Base-by-base conservation (phyloP, 192 early-diverging fungal species). In the Linnemannia exigua region DNA sequence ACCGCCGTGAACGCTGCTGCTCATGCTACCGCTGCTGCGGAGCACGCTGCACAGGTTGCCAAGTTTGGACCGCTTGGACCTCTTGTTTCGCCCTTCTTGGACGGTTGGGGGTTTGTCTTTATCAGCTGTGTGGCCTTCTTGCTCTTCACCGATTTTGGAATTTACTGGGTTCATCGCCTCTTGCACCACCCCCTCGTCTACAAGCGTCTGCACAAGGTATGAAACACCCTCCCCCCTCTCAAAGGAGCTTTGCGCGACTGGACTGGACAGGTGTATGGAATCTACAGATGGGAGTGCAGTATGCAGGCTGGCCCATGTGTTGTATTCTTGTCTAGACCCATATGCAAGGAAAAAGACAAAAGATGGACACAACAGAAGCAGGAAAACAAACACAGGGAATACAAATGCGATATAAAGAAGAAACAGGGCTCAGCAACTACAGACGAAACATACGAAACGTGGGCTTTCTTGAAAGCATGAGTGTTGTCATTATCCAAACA, bases 161-260 rank as follows among this genome's bases (percentile, higher is more conserved):
- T 99, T 75, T 99, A 99, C 89, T 99, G 97, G 97, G 94, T 98
- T 71, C 98, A 99, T 88, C 96, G 98, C 25, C 92, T 91, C 75
- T 91, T 96, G 82, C 97, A 99, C 85, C 96, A 98, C 79, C 98
- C 97, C 61, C 70, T 89, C 48, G 81, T 99, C 54, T 99, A 99
- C 83, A 94, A 95, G 81, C 91, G 92, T 87, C 89, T 98, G 63
- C 98, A 99, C 92, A 95, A 95, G 91, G 92, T 93, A 89, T 58
- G 31, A 1, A 70, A 19, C n/a, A 52, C 12, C 16, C 47, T 51
- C n/a, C 44, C 17, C 19, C 28, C 50, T 22, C 48, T 67, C 17
- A 35, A 20, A 37, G 20, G 15, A 28, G 14, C 50, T 51, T 16
- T 19, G 17, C 50, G 50, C 50, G 50, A 19, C 15, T 51, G 15